These are phyloP conservation scores for Ampelomyces quisqualis DNA, from an alignment of 2,329 filamentous ascomycete genomes.

Conservation along the genomic window DNA sequence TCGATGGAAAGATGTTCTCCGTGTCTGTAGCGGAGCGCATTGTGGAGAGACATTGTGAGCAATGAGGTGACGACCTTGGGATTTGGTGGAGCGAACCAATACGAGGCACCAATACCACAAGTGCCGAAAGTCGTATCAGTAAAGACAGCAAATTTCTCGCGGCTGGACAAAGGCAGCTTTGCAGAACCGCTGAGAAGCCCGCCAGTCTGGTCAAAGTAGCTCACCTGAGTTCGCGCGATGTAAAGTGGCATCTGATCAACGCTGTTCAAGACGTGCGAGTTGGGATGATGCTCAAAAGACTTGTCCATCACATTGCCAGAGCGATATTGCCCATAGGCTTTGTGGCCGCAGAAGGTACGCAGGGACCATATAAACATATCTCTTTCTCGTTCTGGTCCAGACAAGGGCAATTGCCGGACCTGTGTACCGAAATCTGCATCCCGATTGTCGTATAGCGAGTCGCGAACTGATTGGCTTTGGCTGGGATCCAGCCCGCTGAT, in stretches of 20 bases:
- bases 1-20: constrained; percentile 4
- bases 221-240: constrained; percentile 20
- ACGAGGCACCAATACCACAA: constrained; percentile 17
- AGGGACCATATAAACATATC: too few relatives aligned
- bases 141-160: constrained; percentile 14
- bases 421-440: too few relatives aligned
- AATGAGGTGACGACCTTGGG: constrained; percentile 15
- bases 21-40: constrained; percentile 11
- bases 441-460: too few relatives aligned
- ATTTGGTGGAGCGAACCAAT: constrained; percentile 20
- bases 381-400: too few relatives aligned
- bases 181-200: constrained; percentile 16
- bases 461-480: too few relatives aligned
- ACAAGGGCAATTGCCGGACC: too few relatives aligned
- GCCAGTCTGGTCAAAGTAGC: constrained; percentile 27
- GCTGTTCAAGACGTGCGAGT: too few relatives aligned
- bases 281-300: constrained; percentile 14
- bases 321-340: too few relatives aligned
- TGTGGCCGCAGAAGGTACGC: too few relatives aligned
- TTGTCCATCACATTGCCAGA: background rate
- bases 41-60: constrained; percentile 15
- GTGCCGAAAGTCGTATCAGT: constrained; percentile 21
- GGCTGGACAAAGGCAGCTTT: constrained; percentile 4
- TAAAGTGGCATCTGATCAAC: constrained; percentile 9
- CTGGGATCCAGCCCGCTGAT: too few relatives aligned